Evolutionary conservation across 2,329 filamentous ascomycete genomes (phyloP).

Genomic region (Neopestalotiopsis sp.): DNA sequence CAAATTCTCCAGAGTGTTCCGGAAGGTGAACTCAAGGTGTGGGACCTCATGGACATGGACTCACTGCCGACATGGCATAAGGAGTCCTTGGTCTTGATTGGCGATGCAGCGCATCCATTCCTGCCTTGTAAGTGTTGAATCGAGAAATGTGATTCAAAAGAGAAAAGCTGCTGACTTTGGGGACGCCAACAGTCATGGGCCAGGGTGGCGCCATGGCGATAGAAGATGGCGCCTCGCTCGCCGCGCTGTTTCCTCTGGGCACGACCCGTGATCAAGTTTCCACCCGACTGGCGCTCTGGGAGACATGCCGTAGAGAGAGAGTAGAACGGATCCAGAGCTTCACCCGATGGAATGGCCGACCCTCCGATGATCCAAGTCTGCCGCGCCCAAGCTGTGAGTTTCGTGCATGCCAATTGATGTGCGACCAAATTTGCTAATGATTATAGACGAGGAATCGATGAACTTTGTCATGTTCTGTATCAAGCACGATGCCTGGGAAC

Average conservation of each 20-base stretch:
- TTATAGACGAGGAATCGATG: constrained; percentile 1
- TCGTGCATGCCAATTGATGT: not conserved
- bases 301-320: not conserved
- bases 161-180: not conserved
- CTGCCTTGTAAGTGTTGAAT: not conserved
- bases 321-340: not conserved
- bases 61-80: not conserved
- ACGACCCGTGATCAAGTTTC: not conserved
- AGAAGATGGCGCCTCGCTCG: constrained; percentile 3
- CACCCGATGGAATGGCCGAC: not conserved
- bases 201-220: constrained; percentile 11
- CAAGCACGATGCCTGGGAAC: constrained; percentile 1
- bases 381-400: constrained; percentile 5
- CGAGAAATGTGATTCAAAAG: not conserved
- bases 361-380: not conserved
- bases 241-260: not conserved
- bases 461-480: not conserved
- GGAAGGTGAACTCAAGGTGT: not conserved
- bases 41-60: not conserved
- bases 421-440: not conserved
- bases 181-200: not conserved
- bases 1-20: not conserved
- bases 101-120: constrained; percentile 12
- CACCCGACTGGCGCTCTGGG: not conserved
- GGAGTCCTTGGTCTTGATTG: not conserved